Conservation (phyloP, 352 stramenopile species). For the Pythium coloratum region DNA sequence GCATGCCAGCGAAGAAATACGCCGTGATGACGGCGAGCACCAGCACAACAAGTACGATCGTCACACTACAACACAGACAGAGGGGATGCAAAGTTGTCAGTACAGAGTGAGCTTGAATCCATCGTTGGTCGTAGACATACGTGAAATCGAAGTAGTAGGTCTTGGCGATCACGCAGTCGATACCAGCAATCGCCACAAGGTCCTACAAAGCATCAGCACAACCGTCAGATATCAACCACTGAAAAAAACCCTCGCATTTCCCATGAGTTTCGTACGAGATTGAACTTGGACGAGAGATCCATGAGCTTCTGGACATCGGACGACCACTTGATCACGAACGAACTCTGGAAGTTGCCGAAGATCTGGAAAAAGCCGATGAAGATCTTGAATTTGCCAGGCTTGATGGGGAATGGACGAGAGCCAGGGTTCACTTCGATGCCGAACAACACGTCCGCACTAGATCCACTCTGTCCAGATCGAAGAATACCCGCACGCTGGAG, state of each 20-base stretch:
- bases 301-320: constrained; percentile 56
- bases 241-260: not conserved
- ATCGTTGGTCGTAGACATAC: constrained; percentile 21
- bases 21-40: constrained; percentile 49
- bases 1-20: constrained; percentile 68
- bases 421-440: constrained; percentile 53
- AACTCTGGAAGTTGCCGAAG: constrained; percentile 72
- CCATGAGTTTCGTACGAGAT: constrained; percentile 41
- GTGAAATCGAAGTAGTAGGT: constrained; percentile 80
- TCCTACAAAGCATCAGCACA: constrained; percentile 36
- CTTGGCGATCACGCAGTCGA: constrained; percentile 74
- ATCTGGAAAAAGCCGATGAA: constrained; percentile 84
- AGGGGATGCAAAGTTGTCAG: not conserved
- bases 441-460: constrained; percentile 46
- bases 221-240: not conserved
- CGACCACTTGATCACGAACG: constrained; percentile 72
- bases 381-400: constrained; percentile 76
- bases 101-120: not conserved
- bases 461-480: not conserved
- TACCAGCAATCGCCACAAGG: constrained; percentile 63
- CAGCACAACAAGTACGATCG: constrained; percentile 47
- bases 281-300: constrained; percentile 69
- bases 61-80: constrained; percentile 40
- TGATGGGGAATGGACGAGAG: constrained; percentile 48
- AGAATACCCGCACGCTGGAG: constrained; percentile 23